Base-by-base conservation (phyloP, 129 eudicot genomes). In the Flaveria brownii region DNA sequence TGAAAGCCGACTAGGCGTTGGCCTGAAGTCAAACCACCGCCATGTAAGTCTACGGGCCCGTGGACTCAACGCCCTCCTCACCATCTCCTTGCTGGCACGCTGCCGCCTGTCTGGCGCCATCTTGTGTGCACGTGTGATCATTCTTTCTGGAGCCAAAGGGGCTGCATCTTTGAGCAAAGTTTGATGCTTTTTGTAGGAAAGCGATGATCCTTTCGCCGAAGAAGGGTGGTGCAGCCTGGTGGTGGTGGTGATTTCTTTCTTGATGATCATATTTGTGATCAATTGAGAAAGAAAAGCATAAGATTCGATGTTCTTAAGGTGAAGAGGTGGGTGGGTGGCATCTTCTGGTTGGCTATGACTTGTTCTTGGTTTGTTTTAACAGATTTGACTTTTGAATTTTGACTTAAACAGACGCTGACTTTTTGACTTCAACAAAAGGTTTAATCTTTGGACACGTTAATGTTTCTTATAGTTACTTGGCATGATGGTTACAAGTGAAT, bases 1-100 rank as follows among this genome's bases (percentile, higher is more conserved):
- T 30, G 89, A 85, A 9, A 91, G 85, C 15, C 92, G 89, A 75
- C 91, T 88, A 0, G 95, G 96, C 2, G 81, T 88, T n/a, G 96
- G 97, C 75, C 70, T 82, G 77, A 91, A 91, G 77, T 87, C 77
- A 76, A 75, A 74, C 96, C 97, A 91, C 72, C 97, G 77, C 89
- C 75, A 70, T 59, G 71, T 82, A 39, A 77, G 81, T 73, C 85
- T 80, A 14, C 80, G 78, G 15, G 63, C 66, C 15, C 90, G 91
- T 11, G 96, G 89, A 28, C 81, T 79, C 82, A 91, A 75, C 45
- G 95, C 96, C 87, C 97, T 83, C 79, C 78, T 87, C 68, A 82
- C 70, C 18, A 84, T 75, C 88, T 85, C 96, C 43, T 76, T 87
- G 45, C 82, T 81, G 2, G 83, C 90, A 30, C 74, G 87, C 14